Evolutionary conservation across 2,329 filamentous ascomycete species (phyloP).

Genomic region (Colletotrichum lentis): DNA sequence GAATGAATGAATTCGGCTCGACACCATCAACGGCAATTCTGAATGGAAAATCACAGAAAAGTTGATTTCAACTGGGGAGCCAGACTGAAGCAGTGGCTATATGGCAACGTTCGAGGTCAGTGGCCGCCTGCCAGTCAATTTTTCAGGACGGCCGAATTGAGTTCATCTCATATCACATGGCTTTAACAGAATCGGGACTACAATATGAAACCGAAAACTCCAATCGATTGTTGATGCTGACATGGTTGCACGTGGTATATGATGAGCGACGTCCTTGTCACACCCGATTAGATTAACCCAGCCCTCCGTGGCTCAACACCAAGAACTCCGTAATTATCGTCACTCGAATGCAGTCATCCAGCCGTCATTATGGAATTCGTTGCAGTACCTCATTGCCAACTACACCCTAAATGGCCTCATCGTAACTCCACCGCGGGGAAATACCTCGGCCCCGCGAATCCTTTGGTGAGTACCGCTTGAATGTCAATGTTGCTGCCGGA

Average conservation of each 20-base stretch:
- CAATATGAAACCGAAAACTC: background rate
- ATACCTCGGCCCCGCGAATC: conserved; percentile 85
- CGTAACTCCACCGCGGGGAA: conserved; percentile 75
- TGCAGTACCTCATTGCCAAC: background rate
- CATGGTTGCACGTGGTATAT: conserved; percentile 29
- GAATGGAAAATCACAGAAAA: background rate
- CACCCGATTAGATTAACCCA: background rate
- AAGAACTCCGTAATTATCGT: conserved; percentile 15
- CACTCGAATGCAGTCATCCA: background rate
- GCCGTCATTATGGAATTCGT: conserved; percentile 14
- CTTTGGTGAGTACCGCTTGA: conserved; percentile 82
- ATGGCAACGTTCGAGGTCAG: background rate
- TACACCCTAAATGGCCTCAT: conserved; percentile 47
- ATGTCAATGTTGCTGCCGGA: conserved; percentile 82
- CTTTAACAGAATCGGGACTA: background rate
- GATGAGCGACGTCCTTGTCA: conserved; percentile 24
- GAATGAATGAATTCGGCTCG: conserved; percentile 8
- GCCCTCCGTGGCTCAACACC: background rate
- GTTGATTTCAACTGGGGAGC: no score
- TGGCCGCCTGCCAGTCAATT: background rate
- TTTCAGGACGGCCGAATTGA: background rate
- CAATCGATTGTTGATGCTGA: background rate
- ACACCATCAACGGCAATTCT: background rate
- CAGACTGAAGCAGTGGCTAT: background rate
- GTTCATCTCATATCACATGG: background rate